Evolutionary conservation across 345 rosid genomes (phyloP).

Genomic region (Citrus cavaleriei): DNA sequence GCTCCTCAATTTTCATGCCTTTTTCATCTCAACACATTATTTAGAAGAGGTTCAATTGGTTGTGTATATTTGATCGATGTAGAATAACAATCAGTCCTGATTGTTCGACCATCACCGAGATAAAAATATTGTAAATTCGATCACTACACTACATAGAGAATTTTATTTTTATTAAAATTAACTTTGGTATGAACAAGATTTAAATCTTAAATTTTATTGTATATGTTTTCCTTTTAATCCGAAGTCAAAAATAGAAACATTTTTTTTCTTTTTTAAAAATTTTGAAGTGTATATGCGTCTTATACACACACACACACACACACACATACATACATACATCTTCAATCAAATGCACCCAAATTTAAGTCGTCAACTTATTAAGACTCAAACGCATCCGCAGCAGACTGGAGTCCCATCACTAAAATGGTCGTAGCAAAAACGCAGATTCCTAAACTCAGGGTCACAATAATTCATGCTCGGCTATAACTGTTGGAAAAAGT

Average conservation of each 20-base stretch:
- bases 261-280: too few species aligned
- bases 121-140: not conserved
- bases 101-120: not conserved
- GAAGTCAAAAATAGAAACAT: too few species aligned
- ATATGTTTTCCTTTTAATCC: too few species aligned
- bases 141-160: not conserved
- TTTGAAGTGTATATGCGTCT: too few species aligned
- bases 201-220: too few species aligned
- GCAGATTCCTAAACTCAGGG: not conserved
- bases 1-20: not conserved
- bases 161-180: too few species aligned
- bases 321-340: not conserved
- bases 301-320: too few species aligned
- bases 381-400: not conserved
- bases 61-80: not conserved
- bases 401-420: not conserved
- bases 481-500: not conserved
- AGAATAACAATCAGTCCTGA: not conserved
- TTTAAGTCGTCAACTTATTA: too few species aligned
- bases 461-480: not conserved
- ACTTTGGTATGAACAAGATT: too few species aligned
- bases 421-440: not conserved
- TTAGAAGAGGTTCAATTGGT: not conserved
- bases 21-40: not conserved
- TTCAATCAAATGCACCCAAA: not conserved